Evolutionary conservation across 1,139 yeast species (phyloP).

Genomic region (Blastobotrys persicus): DNA sequence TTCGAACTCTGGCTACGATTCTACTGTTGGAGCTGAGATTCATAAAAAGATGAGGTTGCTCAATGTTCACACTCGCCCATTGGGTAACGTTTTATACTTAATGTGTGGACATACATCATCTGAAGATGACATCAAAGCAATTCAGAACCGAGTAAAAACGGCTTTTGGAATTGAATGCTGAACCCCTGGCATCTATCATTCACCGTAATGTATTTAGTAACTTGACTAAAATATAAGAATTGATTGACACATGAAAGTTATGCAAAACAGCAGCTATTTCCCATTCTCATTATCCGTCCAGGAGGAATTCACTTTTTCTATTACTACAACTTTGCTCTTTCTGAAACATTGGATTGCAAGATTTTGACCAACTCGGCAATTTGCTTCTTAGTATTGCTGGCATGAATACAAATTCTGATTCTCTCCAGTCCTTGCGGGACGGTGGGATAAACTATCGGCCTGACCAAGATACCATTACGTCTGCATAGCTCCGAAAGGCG

Average conservation of each 20-base stretch:
- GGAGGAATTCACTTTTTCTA: too few relatives aligned
- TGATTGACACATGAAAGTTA: too few relatives aligned
- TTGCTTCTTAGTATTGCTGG: conserved; percentile 23
- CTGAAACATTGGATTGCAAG: neutral
- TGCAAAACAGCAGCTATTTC: too few relatives aligned
- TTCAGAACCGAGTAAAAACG: neutral
- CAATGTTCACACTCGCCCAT: conserved; percentile 26
- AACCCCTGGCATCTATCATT: too few relatives aligned
- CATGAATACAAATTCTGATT: conserved; percentile 30
- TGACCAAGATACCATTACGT: conserved; percentile 25
- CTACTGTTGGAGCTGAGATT: conserved; percentile 18
- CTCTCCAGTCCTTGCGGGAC: conserved; percentile 32
- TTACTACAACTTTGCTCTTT: neutral
- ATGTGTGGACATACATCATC: conserved; percentile 24
- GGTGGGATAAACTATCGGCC: conserved; percentile 33
- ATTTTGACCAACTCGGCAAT: conserved; percentile 21
- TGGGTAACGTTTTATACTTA: conserved; percentile 28
- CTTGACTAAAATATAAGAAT: too few relatives aligned
- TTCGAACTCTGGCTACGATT: conserved; percentile 22
- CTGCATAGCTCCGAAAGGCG: conserved; percentile 26
- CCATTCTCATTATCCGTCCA: too few relatives aligned
- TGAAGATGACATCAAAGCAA: conserved; percentile 9
- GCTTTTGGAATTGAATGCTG: neutral
- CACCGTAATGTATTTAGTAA: too few relatives aligned
- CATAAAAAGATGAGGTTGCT: conserved; percentile 18